Evolutionary conservation across 2,329 filamentous ascomycete genomes (phyloP).

Genomic region (Cladosporium sp.): DNA sequence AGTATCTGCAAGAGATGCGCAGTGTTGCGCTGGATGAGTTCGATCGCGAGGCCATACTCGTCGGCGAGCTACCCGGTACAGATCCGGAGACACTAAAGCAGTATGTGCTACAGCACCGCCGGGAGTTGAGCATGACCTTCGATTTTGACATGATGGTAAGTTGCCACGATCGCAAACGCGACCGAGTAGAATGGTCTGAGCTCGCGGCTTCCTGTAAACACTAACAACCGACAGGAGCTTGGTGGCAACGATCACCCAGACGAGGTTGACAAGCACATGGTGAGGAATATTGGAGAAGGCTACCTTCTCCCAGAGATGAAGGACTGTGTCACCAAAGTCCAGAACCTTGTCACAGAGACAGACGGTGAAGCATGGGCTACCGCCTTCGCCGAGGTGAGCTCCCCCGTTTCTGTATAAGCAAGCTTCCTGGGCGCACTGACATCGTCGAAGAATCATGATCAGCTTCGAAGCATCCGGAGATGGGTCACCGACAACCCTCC

Average conservation of each 20-base stretch:
- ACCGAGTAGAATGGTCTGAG: background rate
- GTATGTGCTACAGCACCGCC: conserved; percentile 4
- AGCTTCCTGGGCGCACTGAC: conserved; percentile 32
- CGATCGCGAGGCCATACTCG: conserved; percentile 48
- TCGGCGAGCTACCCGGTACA: conserved; percentile 44
- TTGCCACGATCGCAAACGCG: background rate
- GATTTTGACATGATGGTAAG: conserved; percentile 22
- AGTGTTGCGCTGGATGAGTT: conserved; percentile 50
- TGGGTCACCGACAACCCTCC: conserved; percentile 20
- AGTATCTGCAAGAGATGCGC: conserved; percentile 50
- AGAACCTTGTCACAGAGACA: conserved; percentile 56
- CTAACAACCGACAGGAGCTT: conserved; percentile 14
- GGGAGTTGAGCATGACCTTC: conserved; percentile 22
- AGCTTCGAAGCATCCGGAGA: conserved; percentile 59
- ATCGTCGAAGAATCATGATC: conserved; percentile 68
- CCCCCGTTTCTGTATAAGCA: background rate
- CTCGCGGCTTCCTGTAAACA: background rate
- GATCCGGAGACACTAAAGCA: conserved; percentile 14
- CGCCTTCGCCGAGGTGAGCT: conserved; percentile 18
- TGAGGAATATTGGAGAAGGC: conserved; percentile 22
- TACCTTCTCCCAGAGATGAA: conserved; percentile 35
- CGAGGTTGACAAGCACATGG: conserved; percentile 20
- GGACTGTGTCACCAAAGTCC: conserved; percentile 32
- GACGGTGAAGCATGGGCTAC: conserved; percentile 40
- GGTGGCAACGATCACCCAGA: conserved; percentile 21